Conservation (phyloP, 1,284 basidiomycete genomes). For the Quambalaria eucalypti region DNA sequence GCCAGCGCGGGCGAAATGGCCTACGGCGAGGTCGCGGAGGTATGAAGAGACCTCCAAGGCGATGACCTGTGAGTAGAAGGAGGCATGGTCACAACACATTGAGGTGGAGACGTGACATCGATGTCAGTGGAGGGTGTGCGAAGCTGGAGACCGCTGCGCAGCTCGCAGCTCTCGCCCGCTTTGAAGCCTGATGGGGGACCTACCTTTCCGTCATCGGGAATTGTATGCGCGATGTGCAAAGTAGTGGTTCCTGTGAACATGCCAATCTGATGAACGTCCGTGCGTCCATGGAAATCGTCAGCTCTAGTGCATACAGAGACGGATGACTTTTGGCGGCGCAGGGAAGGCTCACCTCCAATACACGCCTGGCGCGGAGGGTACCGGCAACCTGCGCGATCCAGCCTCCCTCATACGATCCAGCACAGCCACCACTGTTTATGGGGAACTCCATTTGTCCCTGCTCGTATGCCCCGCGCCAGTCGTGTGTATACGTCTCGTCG, state of each 20-base stretch:
- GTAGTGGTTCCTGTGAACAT: conserved; percentile 38
- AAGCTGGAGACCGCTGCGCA: too few relatives aligned
- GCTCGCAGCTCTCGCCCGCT: too few relatives aligned
- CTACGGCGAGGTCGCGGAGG: conserved; percentile 30
- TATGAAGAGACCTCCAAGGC: conserved; percentile 43
- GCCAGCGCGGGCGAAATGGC: conserved; percentile 38
- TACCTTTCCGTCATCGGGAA: too few relatives aligned
- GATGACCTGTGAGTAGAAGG: too few relatives aligned
- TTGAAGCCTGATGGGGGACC: too few relatives aligned
- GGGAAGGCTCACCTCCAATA: conserved; percentile 24
- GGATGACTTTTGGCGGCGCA: too few relatives aligned
- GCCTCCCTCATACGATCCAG: conserved; percentile 28
- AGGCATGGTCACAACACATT: too few relatives aligned
- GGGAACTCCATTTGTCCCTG: conserved; percentile 14
- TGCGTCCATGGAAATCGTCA: too few relatives aligned
- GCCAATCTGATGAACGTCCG: too few relatives aligned
- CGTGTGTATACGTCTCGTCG: conserved; percentile 21
- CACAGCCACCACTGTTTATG: conserved; percentile 19
- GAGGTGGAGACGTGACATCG: too few relatives aligned
- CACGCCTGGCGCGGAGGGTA: conserved; percentile 17
- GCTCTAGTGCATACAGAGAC: too few relatives aligned
- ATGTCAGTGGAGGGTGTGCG: too few relatives aligned
- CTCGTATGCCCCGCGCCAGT: conserved; percentile 19
- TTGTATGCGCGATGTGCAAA: conserved; percentile 20
- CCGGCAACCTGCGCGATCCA: conserved; percentile 24